These are phyloP conservation scores for Ogataea allantospora DNA, from an alignment of 805 yeast genomes.

Conservation along the genomic window DNA sequence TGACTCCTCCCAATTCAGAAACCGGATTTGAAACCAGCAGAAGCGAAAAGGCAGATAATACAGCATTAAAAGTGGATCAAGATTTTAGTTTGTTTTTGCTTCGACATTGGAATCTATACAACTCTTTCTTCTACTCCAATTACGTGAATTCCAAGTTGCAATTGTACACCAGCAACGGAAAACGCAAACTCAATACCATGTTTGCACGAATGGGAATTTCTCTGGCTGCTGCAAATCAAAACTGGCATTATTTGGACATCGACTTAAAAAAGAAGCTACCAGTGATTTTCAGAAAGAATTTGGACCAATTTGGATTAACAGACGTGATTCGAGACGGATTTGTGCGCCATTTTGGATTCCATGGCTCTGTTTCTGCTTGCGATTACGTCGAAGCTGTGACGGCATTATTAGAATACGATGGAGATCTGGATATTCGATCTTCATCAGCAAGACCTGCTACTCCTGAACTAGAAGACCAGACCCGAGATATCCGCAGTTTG, in stretches of 20 bases:
- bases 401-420: constrained; percentile 76
- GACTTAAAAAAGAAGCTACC: constrained; percentile 72
- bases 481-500: constrained; percentile 29
- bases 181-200: constrained; percentile 79
- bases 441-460: constrained; percentile 12
- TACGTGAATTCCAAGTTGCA: constrained; percentile 84
- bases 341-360: constrained; percentile 79
- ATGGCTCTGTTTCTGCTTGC: constrained; percentile 85
- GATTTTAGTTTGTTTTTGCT: constrained; percentile 85
- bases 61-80: constrained; percentile 59
- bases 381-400: constrained; percentile 89
- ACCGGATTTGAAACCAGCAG: constrained; percentile 19
- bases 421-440: constrained; percentile 21
- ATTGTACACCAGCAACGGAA: constrained; percentile 90
- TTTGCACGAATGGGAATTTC: constrained; percentile 97
- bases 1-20: constrained; percentile 9
- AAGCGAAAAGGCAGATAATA: constrained; percentile 34
- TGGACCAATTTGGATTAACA: constrained; percentile 76
- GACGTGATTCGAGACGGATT: constrained; percentile 86
- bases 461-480: constrained; percentile 28
- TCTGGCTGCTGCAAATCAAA: constrained; percentile 81
- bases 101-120: constrained; percentile 92
- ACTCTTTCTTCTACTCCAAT: constrained; percentile 86
- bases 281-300: constrained; percentile 62
- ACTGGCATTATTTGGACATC: constrained; percentile 88